A percentile compares a stretch with the other conserved stretches of the same genome.
Evolutionary conservation across 2,329 filamentous ascomycete species (phyloP).

Genomic region (Domatiomyces globalis): DNA sequence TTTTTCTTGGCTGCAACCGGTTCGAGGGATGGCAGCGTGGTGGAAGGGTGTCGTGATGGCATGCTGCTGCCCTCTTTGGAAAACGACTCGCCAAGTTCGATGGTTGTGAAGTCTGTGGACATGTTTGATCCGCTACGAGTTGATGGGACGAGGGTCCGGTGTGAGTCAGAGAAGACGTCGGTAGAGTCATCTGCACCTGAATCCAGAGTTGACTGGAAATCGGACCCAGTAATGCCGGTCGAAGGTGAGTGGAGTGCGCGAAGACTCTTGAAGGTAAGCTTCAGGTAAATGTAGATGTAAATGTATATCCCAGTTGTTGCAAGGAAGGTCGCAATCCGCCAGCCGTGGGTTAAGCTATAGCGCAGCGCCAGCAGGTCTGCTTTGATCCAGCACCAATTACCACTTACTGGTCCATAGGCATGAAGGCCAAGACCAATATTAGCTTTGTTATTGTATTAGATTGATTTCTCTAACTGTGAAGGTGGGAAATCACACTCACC

Average conservation of each 20-base stretch:
- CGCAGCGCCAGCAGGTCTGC: constrained; percentile 26
- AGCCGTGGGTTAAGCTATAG: constrained; percentile 33
- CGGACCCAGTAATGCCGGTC: neutral
- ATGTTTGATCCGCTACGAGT: neutral
- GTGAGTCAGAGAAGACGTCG: neutral
- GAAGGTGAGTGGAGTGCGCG: neutral
- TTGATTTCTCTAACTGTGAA: constrained; percentile 4
- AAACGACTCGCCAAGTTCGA: neutral
- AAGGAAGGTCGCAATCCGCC: constrained; percentile 33
- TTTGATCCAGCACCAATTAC: constrained; percentile 38
- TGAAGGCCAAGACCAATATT: constrained; percentile 21
- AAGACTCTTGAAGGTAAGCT: constrained; percentile 13
- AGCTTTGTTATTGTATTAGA: constrained; percentile 4
- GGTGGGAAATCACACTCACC: neutral
- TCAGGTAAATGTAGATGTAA: constrained; percentile 29
- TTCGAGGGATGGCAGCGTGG: neutral
- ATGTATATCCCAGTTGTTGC: constrained; percentile 29
- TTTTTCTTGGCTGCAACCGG: neutral
- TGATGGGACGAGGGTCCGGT: neutral
- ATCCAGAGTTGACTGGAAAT: neutral
- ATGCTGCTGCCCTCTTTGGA: neutral
- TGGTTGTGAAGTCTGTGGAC: neutral
- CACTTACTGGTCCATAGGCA: constrained; percentile 27
- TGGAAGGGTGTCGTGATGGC: neutral
- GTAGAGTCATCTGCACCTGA: neutral